These are phyloP conservation scores for Botrytis aclada DNA, from an alignment of 2,329 filamentous ascomycete genomes.

Conservation along the genomic window DNA sequence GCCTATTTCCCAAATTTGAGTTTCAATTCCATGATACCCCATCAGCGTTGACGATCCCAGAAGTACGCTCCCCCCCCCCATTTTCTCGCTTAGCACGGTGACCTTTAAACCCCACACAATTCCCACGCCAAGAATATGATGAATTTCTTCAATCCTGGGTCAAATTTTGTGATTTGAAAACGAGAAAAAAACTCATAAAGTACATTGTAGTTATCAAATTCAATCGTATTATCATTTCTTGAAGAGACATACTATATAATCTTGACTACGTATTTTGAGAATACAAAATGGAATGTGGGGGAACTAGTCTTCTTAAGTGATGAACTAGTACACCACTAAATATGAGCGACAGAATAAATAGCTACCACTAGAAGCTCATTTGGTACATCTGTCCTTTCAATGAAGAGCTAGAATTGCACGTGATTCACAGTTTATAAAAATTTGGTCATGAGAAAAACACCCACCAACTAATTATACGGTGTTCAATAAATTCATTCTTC, in stretches of 20 bases:
- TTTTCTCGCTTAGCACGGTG: neutral
- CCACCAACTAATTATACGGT: neutral
- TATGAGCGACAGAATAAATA: too few relatives aligned
- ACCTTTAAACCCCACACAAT: neutral
- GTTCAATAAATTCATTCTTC: neutral
- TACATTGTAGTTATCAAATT: neutral
- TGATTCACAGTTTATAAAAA: neutral
- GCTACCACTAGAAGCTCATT: neutral
- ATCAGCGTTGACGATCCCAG: neutral
- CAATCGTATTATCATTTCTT: neutral
- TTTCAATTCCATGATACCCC: neutral
- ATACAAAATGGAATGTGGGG: neutral
- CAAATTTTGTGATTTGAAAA: neutral
- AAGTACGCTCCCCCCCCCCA: neutral
- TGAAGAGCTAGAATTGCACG: neutral
- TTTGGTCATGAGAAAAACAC: neutral
- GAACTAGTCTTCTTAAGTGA: neutral
- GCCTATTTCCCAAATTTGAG: neutral
- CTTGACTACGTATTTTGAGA: neutral
- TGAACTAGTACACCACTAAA: neutral
- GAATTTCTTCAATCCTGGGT: neutral
- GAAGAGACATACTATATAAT: neutral
- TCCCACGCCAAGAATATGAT: neutral
- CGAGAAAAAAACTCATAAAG: neutral
- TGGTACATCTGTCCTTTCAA: neutral